Evolutionary conservation across 2,329 filamentous ascomycete species (phyloP).

Genomic region (Clonostachys byssicola): DNA sequence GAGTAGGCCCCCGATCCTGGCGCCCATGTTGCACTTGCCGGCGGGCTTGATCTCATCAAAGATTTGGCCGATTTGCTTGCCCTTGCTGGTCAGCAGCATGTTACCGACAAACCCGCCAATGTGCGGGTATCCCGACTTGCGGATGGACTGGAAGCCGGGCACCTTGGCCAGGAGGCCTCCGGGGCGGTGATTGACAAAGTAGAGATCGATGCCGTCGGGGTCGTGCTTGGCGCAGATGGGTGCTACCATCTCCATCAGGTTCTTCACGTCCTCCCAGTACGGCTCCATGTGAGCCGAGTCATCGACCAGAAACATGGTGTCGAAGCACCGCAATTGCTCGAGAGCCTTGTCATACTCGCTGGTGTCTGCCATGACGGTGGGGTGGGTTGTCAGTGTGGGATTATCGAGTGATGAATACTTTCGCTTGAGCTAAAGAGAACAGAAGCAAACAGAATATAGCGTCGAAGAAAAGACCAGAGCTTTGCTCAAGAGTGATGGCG

Average conservation of each 20-base stretch:
- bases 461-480: too few species aligned
- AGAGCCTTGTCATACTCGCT: constrained; percentile 61
- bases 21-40: constrained; percentile 72
- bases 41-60: constrained; percentile 64
- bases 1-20: constrained; percentile 66
- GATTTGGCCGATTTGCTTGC: constrained; percentile 57
- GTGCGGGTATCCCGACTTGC: constrained; percentile 51
- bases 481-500: too few species aligned
- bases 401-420: too few species aligned
- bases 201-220: constrained; percentile 81
- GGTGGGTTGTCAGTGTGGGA: too few species aligned
- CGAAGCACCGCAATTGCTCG: constrained; percentile 72
- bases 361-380: not conserved
- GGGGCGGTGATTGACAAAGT: constrained; percentile 76
- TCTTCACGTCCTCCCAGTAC: constrained; percentile 70
- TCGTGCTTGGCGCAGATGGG: constrained; percentile 81
- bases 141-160: constrained; percentile 15
- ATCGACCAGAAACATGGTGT: constrained; percentile 88
- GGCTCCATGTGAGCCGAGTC: constrained; percentile 86
- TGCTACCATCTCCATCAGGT: constrained; percentile 68
- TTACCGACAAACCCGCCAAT: constrained; percentile 58
- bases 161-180: constrained; percentile 19
- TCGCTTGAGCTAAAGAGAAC: too few species aligned
- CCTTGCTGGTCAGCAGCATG: constrained; percentile 22
- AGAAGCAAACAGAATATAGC: too few species aligned